Base-by-base conservation (phyloP, 164 flowering plant genomes). In the Aristolochia contorta region DNA sequence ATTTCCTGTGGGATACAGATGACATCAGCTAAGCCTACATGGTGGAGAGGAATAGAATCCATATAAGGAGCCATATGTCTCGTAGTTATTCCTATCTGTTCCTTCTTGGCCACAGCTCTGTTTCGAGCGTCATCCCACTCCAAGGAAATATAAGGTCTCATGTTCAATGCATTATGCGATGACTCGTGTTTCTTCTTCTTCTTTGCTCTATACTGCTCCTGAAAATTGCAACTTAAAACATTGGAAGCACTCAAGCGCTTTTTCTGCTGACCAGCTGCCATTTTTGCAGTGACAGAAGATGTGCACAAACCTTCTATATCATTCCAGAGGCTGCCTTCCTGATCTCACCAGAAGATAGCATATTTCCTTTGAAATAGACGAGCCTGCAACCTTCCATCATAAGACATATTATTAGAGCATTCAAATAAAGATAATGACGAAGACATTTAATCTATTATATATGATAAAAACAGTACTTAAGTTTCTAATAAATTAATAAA, bases 231-330 rank as follows among this genome's bases (percentile, higher is more conserved):
- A 33, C 72, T 79, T 15, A 58, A 59, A 59, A 74, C 13, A 53
- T 68, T 77, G 48, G 79, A 71, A 72, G 75, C 73, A 76, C 73
- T 82, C 64, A 72, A 54, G 55, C 83, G 80, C 59, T 74, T 87
- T 70, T 81, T 85, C 57, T 78, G 75, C 63, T 85, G 92, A 78
- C 81, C 87, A 73, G 92, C 84, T 8, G 79, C 89, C 94, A 87
- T 90, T 64, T n/a, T 50, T 60, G 50, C 50, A 69, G 46, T 47
- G 43, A 37, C 61, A 55, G 61, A 69, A 25, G 16, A 25, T 27
- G 18, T 12, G 15, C 45, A 27, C 23, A 50, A 27, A 20, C 24
- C 51, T 30, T 60, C 43, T 50, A 51, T 33, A 20, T 37, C 43
- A 50, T 10, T n/a, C 23, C 22, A 51, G 27, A 51, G 25, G 64